A percentile compares a stretch with the other conserved stretches of the same genome.
Evolutionary conservation across 2,329 filamentous ascomycete species (phyloP).

Genomic region (Penicillium sp.): DNA sequence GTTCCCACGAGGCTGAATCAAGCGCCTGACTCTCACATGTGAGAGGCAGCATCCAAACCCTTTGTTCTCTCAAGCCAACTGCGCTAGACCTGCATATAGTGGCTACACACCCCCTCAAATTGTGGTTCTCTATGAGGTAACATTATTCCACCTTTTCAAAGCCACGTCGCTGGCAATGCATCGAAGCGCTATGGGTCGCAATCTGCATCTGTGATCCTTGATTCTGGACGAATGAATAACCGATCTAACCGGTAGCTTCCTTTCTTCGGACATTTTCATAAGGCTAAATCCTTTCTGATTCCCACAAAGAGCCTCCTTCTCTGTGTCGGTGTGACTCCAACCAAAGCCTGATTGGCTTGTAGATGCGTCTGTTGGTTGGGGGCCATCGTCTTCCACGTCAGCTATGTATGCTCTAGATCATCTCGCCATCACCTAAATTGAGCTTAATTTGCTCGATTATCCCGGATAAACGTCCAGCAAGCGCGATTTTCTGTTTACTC

Average conservation of each 20-base stretch:
- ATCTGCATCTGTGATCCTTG: background rate
- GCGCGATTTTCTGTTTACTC: background rate
- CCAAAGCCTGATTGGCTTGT: background rate
- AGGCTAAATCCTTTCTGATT: background rate
- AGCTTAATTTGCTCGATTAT: slow-evolving; percentile 3
- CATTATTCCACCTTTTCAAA: background rate
- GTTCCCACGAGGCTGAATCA: background rate
- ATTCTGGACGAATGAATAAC: background rate
- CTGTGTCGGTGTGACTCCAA: background rate
- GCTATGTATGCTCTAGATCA: background rate
- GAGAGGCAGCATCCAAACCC: background rate
- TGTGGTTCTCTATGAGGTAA: background rate
- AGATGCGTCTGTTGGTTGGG: background rate
- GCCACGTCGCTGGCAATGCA: background rate
- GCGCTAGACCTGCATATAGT: background rate
- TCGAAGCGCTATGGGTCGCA: background rate
- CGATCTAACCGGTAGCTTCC: background rate
- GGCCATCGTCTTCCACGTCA: background rate
- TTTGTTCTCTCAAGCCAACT: background rate
- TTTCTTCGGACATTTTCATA: background rate
- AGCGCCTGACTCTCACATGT: background rate
- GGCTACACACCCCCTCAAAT: background rate
- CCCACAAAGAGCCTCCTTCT: background rate
- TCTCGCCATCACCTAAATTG: background rate
- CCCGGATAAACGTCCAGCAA: background rate